phyloP scores from a whole-genome alignment of 2,329 filamentous ascomycete species.

The Tympanopsis confertula region DNA sequence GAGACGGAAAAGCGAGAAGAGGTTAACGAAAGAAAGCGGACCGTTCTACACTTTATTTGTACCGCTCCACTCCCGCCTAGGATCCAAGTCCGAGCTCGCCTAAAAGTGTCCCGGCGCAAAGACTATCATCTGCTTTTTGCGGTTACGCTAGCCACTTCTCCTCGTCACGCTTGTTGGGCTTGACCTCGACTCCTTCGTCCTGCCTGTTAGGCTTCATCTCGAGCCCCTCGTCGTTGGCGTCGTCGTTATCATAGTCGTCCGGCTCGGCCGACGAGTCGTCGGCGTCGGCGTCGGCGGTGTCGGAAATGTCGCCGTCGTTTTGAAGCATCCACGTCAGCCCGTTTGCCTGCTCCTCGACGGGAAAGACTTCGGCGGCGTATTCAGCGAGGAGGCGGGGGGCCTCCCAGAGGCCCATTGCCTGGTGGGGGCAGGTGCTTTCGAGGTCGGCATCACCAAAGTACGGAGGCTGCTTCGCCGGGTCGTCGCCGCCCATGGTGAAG shows the following conservation, averaged over 20 bases:
- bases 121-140: too few relatives aligned
- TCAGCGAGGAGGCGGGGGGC: conserved; percentile 84
- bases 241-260: conserved; percentile 9
- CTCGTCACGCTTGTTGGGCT: conserved; percentile 41
- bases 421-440: conserved; percentile 55
- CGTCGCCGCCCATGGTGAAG: conserved; percentile 36
- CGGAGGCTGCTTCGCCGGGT: conserved; percentile 44
- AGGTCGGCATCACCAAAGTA: conserved; percentile 49
- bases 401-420: conserved; percentile 78
- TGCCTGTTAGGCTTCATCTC: conserved; percentile 34
- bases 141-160: conserved; percentile 50
- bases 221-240: conserved; percentile 22
- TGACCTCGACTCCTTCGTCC: conserved; percentile 26
- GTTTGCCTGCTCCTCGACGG: conserved; percentile 87
- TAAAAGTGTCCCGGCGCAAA: too few relatives aligned
- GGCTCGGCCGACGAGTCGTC: conserved; percentile 4
- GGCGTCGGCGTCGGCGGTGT: conserved; percentile 8
- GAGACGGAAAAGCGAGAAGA: too few relatives aligned
- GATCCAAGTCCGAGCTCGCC: too few relatives aligned
- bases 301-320: conserved; percentile 30
- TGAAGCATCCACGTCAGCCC: conserved; percentile 83
- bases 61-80: too few relatives aligned
- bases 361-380: conserved; percentile 88
- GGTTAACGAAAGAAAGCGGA: too few relatives aligned
- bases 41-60: too few relatives aligned